A percentile compares a stretch with the other conserved stretches of the same genome.
phyloP scores from a whole-genome alignment of 441 rosid genomes.

The Jatropha multifida region DNA sequence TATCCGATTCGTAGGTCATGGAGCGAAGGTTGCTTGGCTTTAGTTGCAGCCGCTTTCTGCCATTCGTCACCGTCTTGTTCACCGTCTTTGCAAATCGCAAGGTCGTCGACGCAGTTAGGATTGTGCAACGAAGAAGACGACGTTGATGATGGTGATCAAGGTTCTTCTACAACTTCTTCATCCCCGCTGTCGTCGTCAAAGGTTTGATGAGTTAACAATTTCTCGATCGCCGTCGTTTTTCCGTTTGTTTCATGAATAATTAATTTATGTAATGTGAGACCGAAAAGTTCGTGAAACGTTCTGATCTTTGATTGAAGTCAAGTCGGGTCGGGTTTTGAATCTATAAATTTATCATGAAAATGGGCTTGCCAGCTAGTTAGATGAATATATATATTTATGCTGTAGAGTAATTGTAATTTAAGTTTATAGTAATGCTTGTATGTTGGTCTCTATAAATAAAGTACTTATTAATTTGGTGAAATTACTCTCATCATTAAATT shows the following conservation, averaged over 20 bases:
- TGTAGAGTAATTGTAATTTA: too few relatives aligned
- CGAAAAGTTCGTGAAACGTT: background rate
- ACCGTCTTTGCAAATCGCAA: conserved; percentile 16
- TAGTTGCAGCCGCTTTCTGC: conserved; percentile 29
- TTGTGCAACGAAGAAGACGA: conserved; percentile 7
- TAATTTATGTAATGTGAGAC: background rate
- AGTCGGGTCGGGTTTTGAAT: background rate
- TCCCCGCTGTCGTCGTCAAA: background rate
- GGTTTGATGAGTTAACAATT: conserved; percentile 2
- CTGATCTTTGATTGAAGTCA: too few relatives aligned
- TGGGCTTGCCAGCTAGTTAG: background rate
- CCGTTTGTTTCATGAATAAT: too few relatives aligned
- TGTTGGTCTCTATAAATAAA: too few relatives aligned
- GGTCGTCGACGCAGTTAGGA: background rate
- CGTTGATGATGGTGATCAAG: background rate
- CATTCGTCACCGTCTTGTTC: conserved; percentile 44
- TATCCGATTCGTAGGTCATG: conserved; percentile 57
- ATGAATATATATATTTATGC: too few relatives aligned
- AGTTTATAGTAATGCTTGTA: too few relatives aligned
- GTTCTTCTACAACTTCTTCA: background rate
- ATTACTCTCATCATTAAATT: too few relatives aligned
- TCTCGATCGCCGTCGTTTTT: too few relatives aligned
- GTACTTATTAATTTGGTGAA: too few relatives aligned
- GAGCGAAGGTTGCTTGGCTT: conserved; percentile 54
- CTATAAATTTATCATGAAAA: background rate